Base-by-base conservation (phyloP, 371 early-diverging fungal genomes). In the Vairimorpha necatrix region DNA sequence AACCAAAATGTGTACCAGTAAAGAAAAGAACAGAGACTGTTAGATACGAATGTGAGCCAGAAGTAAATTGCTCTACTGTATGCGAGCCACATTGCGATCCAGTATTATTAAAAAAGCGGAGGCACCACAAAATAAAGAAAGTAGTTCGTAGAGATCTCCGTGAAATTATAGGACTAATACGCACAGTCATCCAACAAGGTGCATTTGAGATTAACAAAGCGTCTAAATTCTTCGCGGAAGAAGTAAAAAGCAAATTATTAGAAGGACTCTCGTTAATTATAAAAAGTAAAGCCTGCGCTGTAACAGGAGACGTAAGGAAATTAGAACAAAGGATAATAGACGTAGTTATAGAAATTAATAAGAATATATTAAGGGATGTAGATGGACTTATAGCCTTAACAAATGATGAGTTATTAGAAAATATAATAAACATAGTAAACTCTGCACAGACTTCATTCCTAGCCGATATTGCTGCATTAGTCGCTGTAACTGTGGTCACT, bases 341-440 rank as follows among this genome's bases (percentile, higher is more conserved):
- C 28, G 34, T 66, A 22, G 24, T 66, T 4, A 66, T 33, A 42
- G n/a, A 7, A 20, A 14, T 33, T 42, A 66, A 38, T 46, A 38
- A 66, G 22, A 20, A 46, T 26, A 66, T 66, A 11, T 38, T 66
- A 46, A 39, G 38, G 16, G 66, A 66, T 33, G 16, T 26, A 42
- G 66, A 66, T 7, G 66, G 16, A 24, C 13, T 66, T 11, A 38
- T 66, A 32, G 46, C 66, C 6, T 3, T 1, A 22, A 66, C 66
- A 20, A 66, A 66, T 46, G 30, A 46, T 3, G 66, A 66, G 22
- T 2, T 66, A 7, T 46, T 66, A 42, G 47, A 66, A 14, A 46
- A 11, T 26, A 0, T 66, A n/a, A 11, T 46, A 1, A n/a, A 13
- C 3, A 36, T 4, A 13, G 28, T 66, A 1, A 66, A 20, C 24